phyloP scores from a whole-genome alignment of 2,329 filamentous ascomycete species.

The Zymoseptoria ardabiliae region DNA sequence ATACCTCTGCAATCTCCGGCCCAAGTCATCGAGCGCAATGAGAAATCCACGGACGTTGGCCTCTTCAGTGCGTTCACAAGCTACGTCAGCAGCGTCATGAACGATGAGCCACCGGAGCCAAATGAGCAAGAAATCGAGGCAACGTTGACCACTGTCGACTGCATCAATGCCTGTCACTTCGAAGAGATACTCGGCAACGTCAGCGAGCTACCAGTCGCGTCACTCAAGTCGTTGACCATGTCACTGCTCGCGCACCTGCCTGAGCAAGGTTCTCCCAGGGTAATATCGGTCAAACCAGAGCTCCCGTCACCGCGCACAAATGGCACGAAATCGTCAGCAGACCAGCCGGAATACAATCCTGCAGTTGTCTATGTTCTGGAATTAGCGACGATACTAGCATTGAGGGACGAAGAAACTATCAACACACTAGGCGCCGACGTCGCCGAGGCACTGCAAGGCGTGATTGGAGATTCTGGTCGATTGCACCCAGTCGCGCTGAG shows the following conservation, averaged over 20 bases:
- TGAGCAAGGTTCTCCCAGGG: conserved; percentile 64
- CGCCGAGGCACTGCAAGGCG: conserved; percentile 68
- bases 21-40: conserved; percentile 82
- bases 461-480: conserved; percentile 70
- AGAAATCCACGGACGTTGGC: conserved; percentile 69
- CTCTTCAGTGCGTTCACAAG: conserved; percentile 92
- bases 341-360: conserved; percentile 69
- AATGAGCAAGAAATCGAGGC: conserved; percentile 96
- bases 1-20: conserved; percentile 89
- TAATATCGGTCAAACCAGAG: conserved; percentile 89
- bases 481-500: conserved; percentile 80
- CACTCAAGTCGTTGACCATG: conserved; percentile 58
- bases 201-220: conserved; percentile 55
- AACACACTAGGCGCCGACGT: conserved; percentile 69
- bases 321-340: conserved; percentile 48
- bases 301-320: conserved; percentile 57
- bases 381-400: conserved; percentile 72
- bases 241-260: conserved; percentile 77
- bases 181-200: conserved; percentile 77
- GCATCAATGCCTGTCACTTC: conserved; percentile 82
- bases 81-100: conserved; percentile 97
- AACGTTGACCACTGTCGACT: conserved; percentile 89
- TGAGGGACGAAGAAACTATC: conserved; percentile 68
- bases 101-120: conserved; percentile 93
- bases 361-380: conserved; percentile 86